Evolutionary conservation across 306 rosid species (phyloP).

Genomic region (Trifolium dubium): DNA sequence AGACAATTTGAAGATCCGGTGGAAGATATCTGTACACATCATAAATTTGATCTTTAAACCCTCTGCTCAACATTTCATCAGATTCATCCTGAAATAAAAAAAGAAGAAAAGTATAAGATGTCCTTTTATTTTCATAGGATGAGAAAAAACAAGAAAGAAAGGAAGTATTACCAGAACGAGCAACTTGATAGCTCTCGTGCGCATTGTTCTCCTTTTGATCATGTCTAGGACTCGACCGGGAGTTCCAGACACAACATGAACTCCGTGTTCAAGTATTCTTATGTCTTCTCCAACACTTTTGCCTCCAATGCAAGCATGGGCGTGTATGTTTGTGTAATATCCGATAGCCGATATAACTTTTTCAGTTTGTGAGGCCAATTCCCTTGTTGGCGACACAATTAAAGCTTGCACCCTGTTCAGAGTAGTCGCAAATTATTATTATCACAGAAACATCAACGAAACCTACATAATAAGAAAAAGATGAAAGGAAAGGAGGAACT

Average conservation of each 20-base stretch:
- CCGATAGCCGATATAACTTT: slow-evolving; percentile 92
- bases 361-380: slow-evolving; percentile 92
- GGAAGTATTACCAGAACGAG: slow-evolving; percentile 61
- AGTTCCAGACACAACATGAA: slow-evolving; percentile 97
- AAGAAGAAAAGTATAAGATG: slow-evolving; percentile 6
- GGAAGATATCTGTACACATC: slow-evolving; percentile 97
- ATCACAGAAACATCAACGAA: too few species aligned
- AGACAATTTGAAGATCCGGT: slow-evolving; percentile 93
- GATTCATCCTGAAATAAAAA: slow-evolving; percentile 76
- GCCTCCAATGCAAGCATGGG: slow-evolving; percentile 93
- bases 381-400: slow-evolving; percentile 94
- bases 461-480: background rate
- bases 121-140: background rate
- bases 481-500: slow-evolving; percentile 16
- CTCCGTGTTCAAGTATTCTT: slow-evolving; percentile 90
- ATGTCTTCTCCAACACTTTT: slow-evolving; percentile 94
- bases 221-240: slow-evolving; percentile 98
- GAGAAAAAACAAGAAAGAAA: background rate
- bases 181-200: slow-evolving; percentile 85
- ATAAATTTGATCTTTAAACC: slow-evolving; percentile 97
- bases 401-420: slow-evolving; percentile 63
- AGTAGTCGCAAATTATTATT: too few species aligned
- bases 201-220: slow-evolving; percentile 94
- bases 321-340: slow-evolving; percentile 80
- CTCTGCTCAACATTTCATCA: slow-evolving; percentile 99